phyloP scores from a whole-genome alignment of 2,329 filamentous ascomycete genomes.

The Cladosporium velox region DNA sequence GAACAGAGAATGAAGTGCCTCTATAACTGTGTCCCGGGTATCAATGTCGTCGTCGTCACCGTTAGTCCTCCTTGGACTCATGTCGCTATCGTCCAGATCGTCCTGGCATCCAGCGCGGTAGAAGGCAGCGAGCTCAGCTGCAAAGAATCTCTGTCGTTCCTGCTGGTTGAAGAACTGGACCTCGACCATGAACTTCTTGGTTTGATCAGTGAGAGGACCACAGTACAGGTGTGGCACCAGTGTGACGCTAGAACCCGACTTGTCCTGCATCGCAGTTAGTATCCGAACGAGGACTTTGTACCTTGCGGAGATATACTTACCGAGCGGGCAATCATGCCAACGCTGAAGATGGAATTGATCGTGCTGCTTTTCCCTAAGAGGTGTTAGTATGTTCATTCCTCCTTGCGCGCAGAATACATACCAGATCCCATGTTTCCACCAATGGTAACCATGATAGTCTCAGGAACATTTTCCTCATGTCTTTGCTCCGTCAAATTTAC shows the following conservation, averaged over 20 bases:
- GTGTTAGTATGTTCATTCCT: neutral
- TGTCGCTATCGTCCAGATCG: constrained; percentile 6
- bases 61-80: neutral
- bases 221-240: constrained; percentile 26
- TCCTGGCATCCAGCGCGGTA: constrained; percentile 16
- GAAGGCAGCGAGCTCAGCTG: constrained; percentile 17
- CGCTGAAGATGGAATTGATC: constrained; percentile 30
- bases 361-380: constrained; percentile 25
- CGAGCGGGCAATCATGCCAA: constrained; percentile 27
- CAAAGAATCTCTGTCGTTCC: constrained; percentile 22
- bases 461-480: neutral
- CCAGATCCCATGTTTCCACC: constrained; percentile 27
- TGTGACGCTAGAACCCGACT: constrained; percentile 27
- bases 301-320: constrained; percentile 4
- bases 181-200: constrained; percentile 24
- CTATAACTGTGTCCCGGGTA: constrained; percentile 7
- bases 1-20: constrained; percentile 24
- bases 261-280: neutral
- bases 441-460: constrained; percentile 20
- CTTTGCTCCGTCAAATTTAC: neutral
- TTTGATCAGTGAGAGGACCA: constrained; percentile 20
- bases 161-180: constrained; percentile 25
- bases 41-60: constrained; percentile 16
- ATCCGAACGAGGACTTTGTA: neutral
- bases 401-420: neutral